Evolutionary conservation across 441 rosid species (phyloP), one percentile per base, ranked within the genome.

Genomic region (Populus hybrid): DNA sequence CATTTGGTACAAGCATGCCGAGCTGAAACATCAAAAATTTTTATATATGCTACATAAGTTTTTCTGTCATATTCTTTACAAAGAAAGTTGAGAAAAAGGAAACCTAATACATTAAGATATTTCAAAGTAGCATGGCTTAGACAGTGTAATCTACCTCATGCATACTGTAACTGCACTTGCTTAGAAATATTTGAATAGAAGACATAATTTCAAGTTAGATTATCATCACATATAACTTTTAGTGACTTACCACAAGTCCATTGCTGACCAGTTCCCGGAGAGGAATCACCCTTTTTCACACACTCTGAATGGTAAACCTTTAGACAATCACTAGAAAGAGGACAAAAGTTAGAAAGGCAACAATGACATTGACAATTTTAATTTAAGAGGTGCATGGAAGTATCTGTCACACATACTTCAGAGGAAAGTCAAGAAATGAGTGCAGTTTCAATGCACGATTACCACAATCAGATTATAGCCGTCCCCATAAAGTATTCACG

Each of bases 281-380:
- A 71, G 67, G 86, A 74, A 64, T 76, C 86, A 65, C 83, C 85
- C 53, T 78, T 74, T 32, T 72, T 75, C 16, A 83, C 86, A 75
- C 94, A 90, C 1, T 26, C 35, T 14, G 85, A 81, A 84, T 90
- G 94, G 84, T 81, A 90, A 79, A 82, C 89, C 83, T 90, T 90
- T 19, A 79, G 68, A 78, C 94, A 90, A 59, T 84, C 81, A 82
- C 94, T 90, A 72, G 16, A 42, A 40, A 42, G 42, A 67, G 28
- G 50, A 70, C 6, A 71, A 5, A 73, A 77, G 75, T 40, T 42
- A 59, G 18, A 16, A 70, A 61, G 35, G 67, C 42, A 76, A 76
- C n/a, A 59, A 2, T 18, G n/a, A 9, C 26, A 23, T 3, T 1
- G 0, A 19, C 63, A 57, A 69, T 18, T 57, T 57, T 69, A 69